A percentile compares a stretch with the other conserved stretches of the same genome.
phyloP scores from a whole-genome alignment of 106 monocot genomes.

The Allium cepa region DNA sequence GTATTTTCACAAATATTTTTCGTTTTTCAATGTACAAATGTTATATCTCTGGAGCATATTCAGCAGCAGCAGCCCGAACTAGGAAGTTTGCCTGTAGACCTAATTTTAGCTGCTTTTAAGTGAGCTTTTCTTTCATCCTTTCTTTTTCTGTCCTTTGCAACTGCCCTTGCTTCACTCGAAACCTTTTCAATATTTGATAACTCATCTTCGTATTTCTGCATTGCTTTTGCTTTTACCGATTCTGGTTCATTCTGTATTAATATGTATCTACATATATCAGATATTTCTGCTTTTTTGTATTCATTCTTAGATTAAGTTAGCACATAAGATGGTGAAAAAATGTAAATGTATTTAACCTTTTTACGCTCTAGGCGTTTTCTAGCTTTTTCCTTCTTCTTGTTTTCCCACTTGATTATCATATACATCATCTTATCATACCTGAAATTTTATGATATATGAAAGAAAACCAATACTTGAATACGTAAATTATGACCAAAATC shows the following conservation, averaged over 20 bases:
- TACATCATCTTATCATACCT: constrained; percentile 22
- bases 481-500: too few species aligned
- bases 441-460: not conserved
- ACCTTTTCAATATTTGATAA: constrained; percentile 58
- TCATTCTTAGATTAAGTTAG: not conserved
- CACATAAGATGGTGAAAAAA: not conserved
- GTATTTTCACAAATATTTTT: too few species aligned
- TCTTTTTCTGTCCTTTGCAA: constrained; percentile 38
- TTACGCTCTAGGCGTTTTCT: constrained; percentile 10
- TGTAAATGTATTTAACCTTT: constrained; percentile 7
- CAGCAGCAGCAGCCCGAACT: constrained; percentile 1
- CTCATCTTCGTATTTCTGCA: constrained; percentile 44
- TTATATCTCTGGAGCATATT: too few species aligned
- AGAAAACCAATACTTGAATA: not conserved
- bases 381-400: constrained; percentile 20
- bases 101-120: constrained; percentile 15
- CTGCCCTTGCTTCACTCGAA: constrained; percentile 28
- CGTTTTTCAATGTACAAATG: too few species aligned
- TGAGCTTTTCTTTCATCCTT: constrained; percentile 37
- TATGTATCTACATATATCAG: not conserved
- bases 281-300: not conserved
- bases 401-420: constrained; percentile 22
- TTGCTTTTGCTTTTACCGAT: constrained; percentile 24
- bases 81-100: constrained; percentile 15
- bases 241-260: constrained; percentile 52